Evolutionary conservation across 768 basidiomycete genomes (phyloP), one percentile per base, ranked within the genome.

Genomic region (Lactarius akahatsu): DNA sequence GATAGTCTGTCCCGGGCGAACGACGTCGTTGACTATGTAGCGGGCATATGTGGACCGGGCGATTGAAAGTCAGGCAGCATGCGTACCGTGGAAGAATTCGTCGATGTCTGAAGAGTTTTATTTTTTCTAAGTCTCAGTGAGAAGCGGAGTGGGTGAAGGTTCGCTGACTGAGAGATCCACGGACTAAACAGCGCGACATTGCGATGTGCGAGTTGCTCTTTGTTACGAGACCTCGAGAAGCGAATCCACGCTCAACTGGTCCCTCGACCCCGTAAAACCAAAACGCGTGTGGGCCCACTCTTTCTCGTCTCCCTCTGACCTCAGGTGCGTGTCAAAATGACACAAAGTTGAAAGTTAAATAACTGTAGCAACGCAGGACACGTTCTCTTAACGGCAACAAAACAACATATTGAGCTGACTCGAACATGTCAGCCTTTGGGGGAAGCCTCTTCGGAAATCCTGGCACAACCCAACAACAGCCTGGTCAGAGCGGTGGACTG

Each of bases 1-100:
- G 34, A 86, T 82, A 4, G 86, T 88, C 74, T 87, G 81, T 36
- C 86, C 86, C 1, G 86, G 84, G 41, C 79, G 80, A 18, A 80
- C 82, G 43, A 88, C 82, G 59, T 79, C 74, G 45, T 79, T 75
- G 16, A 88, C 86, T 87, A 60, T 26, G 58, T 30, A 50, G 36
- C 6, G 40, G 43, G 52, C 11, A n/a, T 8, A 32, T 41, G 11
- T 30, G 6, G 13, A 30, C 36, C 30, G n/a, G 26, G 47, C 9
- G n/a, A 26, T 28, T 63, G 47, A 13, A 15, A 20, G 56, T 38
- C 41, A 26, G 15, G 59, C 34, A 28, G 59, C 34, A 28, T 13
- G 61, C 77, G 56, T 38, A 82, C 85, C 84, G 71, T 83, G 76
- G 69, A 85, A 86, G 71, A 82, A 85, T 70, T 86, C 85, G 68